These are phyloP conservation scores for Baorangia bicolor DNA, from an alignment of 768 basidiomycete species.

Conservation along the genomic window DNA sequence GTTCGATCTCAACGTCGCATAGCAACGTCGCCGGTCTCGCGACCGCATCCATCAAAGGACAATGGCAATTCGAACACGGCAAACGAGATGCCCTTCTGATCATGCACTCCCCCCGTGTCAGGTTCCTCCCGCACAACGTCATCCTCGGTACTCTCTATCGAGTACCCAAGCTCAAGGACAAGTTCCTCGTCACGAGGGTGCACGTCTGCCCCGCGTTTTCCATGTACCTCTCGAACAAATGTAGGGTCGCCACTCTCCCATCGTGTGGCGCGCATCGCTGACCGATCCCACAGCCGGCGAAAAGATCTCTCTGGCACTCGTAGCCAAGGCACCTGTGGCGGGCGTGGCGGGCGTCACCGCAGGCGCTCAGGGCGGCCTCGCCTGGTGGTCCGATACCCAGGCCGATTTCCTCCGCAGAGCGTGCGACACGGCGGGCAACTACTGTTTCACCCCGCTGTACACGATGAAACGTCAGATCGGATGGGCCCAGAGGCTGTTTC, in stretches of 20 bases:
- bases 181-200: slow-evolving; percentile 33
- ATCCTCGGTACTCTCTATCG: slow-evolving; percentile 26
- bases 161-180: slow-evolving; percentile 28
- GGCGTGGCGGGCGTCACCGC: slow-evolving; percentile 5
- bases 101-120: slow-evolving; percentile 31
- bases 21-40: slow-evolving; percentile 30
- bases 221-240: slow-evolving; percentile 34
- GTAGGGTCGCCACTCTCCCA: neutral
- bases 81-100: slow-evolving; percentile 36
- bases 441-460: slow-evolving; percentile 30
- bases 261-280: neutral
- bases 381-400: slow-evolving; percentile 24
- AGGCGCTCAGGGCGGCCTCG: slow-evolving; percentile 9
- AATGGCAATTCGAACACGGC: slow-evolving; percentile 34
- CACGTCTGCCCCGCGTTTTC: slow-evolving; percentile 35
- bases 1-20: no score
- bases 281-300: slow-evolving; percentile 20
- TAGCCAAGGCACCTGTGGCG: slow-evolving; percentile 11
- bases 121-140: slow-evolving; percentile 20
- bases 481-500: slow-evolving; percentile 1
- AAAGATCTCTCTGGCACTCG: slow-evolving; percentile 25
- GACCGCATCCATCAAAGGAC: slow-evolving; percentile 32
- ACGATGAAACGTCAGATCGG: slow-evolving; percentile 16
- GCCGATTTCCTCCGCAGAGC: slow-evolving; percentile 25
- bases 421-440: slow-evolving; percentile 18